A percentile compares a stretch with the other conserved stretches of the same genome.
phyloP scores from a whole-genome alignment of 345 rosid genomes.

The Alliaria petiolata region DNA sequence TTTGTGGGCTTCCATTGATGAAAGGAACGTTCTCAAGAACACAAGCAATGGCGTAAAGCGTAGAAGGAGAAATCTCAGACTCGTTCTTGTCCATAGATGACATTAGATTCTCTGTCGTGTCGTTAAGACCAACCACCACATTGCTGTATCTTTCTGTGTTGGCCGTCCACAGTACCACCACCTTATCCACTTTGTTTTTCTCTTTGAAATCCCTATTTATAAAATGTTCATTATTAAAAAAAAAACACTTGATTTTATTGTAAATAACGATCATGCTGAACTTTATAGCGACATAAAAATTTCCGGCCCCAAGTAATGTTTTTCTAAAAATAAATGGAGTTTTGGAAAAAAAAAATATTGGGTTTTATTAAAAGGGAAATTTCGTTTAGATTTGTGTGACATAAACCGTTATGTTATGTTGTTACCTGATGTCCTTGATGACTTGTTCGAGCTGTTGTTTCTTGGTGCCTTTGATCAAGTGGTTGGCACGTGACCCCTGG shows the following conservation, averaged over 20 bases:
- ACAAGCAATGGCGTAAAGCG: conserved; percentile 87
- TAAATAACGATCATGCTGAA: neutral
- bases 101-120: conserved; percentile 83
- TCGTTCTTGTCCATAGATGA: conserved; percentile 79
- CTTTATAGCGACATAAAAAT: no score
- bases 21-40: conserved; percentile 82
- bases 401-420: neutral
- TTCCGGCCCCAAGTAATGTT: no score
- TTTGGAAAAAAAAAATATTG: neutral
- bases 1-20: conserved; percentile 98
- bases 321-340: no score
- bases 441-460: conserved; percentile 78
- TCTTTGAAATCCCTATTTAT: conserved; percentile 78
- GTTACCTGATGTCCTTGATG: conserved; percentile 83
- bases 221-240: neutral
- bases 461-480: conserved; percentile 79
- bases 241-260: neutral
- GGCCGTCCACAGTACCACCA: conserved; percentile 97
- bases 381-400: no score
- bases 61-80: conserved; percentile 92
- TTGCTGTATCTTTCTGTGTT: conserved; percentile 98
- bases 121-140: conserved; percentile 79
- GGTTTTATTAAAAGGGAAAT: no score
- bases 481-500: conserved; percentile 91
- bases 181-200: conserved; percentile 74